Evolutionary conservation across 805 yeast species (phyloP).

Genomic region (Wickerhamomyces mucosus): DNA sequence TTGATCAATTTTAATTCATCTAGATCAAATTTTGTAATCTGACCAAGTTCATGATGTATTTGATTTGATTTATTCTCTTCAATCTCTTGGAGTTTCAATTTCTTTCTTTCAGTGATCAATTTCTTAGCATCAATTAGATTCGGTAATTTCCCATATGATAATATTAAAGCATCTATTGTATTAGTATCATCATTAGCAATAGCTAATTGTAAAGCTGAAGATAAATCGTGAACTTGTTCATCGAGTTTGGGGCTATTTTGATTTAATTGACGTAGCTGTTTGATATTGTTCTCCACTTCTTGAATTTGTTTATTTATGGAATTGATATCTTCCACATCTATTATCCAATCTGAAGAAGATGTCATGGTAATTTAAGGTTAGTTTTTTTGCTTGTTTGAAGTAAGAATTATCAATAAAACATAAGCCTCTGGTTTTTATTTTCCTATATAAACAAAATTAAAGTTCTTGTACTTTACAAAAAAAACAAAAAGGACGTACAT

Average conservation of each 20-base stretch:
- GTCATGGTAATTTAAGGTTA: no score
- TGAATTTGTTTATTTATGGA: conserved; percentile 19
- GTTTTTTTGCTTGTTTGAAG: no score
- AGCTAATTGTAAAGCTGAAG: conserved; percentile 7
- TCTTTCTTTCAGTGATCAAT: conserved; percentile 5
- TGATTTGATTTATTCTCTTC: conserved; percentile 5
- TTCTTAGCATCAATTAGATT: conserved; percentile 10
- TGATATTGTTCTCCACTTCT: conserved; percentile 16
- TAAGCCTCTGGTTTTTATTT: no score
- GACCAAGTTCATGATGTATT: conserved; percentile 3
- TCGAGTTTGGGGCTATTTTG: conserved; percentile 4
- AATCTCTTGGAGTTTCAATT: conserved; percentile 1
- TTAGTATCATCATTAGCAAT: conserved; percentile 9
- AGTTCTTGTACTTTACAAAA: no score
- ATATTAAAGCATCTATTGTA: conserved; percentile 16
- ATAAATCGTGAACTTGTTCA: conserved; percentile 11
- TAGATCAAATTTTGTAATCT: conserved; percentile 8
- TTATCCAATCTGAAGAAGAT: no score
- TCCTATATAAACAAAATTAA: no score
- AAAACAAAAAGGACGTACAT: no score
- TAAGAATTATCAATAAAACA: no score
- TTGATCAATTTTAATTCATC: conserved; percentile 6
- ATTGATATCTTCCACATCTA: conserved; percentile 13
- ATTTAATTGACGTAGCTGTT: conserved; percentile 7
- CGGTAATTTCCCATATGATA: conserved; percentile 11